These are phyloP conservation scores for Paramecium biaurelia DNA, from an alignment of 73 alveolate genomes.

Conservation along the genomic window DNA sequence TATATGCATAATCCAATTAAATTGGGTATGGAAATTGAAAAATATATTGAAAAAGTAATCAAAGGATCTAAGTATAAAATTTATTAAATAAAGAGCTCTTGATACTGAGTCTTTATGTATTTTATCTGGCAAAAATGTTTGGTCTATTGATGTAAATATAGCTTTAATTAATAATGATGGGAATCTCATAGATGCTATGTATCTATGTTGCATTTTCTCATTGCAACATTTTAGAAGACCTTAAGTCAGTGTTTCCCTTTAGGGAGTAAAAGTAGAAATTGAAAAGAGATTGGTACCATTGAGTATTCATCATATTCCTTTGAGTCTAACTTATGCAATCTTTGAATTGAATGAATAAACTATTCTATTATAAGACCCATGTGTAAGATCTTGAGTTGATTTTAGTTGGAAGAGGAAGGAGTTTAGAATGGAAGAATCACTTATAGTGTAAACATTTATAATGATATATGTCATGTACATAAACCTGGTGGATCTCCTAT, in stretches of 20 bases:
- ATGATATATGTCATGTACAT: constrained; percentile 61
- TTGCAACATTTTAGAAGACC: constrained; percentile 74
- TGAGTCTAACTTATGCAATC: constrained; percentile 72
- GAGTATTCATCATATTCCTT: constrained; percentile 84
- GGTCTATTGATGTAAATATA: constrained; percentile 72
- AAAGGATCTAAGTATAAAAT: constrained; percentile 62
- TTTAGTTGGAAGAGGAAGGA: constrained; percentile 46
- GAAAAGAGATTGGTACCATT: constrained; percentile 68
- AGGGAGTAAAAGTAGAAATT: constrained; percentile 41
- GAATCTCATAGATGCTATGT: constrained; percentile 74
- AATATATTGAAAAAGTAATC: constrained; percentile 74
- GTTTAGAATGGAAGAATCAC: constrained; percentile 47
- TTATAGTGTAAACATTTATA: constrained; percentile 53
- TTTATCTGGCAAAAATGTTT: constrained; percentile 69
- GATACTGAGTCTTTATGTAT: constrained; percentile 80
- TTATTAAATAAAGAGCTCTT: constrained; percentile 65
- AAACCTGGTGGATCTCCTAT: constrained; percentile 67
- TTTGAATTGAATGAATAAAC: constrained; percentile 44
- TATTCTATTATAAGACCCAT: not conserved
- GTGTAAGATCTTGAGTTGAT: not conserved
- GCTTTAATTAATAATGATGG: constrained; percentile 77
- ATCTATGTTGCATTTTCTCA: constrained; percentile 68
- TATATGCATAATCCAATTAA: constrained; percentile 61
- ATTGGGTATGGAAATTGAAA: constrained; percentile 69
- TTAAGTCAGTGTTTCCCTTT: constrained; percentile 62